Evolutionary conservation across 768 basidiomycete genomes (phyloP), one percentile per base, ranked within the genome.

Genomic region (Thelephora ganbajun): DNA sequence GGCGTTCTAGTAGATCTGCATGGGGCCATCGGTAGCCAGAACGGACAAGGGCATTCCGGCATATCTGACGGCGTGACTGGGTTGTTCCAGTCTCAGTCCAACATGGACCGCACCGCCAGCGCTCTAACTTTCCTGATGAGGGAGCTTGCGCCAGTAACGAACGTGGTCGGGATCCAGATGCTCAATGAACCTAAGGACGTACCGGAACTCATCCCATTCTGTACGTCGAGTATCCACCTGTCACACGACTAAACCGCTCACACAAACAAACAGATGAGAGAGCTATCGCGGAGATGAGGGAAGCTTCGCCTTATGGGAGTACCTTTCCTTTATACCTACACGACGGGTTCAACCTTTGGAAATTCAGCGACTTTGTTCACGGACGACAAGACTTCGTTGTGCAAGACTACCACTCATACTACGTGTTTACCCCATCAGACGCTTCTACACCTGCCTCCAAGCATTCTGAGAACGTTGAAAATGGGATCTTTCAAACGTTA

Each of bases 341-440:
- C 47, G 80, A 87, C 47, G 80, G 68, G 0, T 89, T 86, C 63
- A 65, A 83, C 52, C 62, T 77, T 13, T 57, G 64, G 6, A 62
- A 67, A 16, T 81, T 75, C 59, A 69, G 68, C 36, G 52, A 62
- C 18, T 83, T 65, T 53, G 64, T 79, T 3, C 66, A 71, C 2
- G 60, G 64, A 33, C 63, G 76, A 47, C 54, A 59, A 0, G 79
- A 82, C 53, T 87, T 83, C 50, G 69, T 82, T 19, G 74, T 86
- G 5, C 68, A 80, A 50, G 84, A 89, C 50, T 77, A 84, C 57
- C 85, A 87, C 54, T 77, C 79, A 36, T 77, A 85, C 66, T 75
- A 80, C 53, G 75, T 83, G 52, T 84, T 78, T 53, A 76, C 79
- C 0, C 61, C 71, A 1, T 55, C 65, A 1, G 83, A 86, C 53